A percentile compares a stretch with the other conserved stretches of the same genome.
phyloP scores from a whole-genome alignment of 805 yeast genomes.

The Candida odintsovae region DNA sequence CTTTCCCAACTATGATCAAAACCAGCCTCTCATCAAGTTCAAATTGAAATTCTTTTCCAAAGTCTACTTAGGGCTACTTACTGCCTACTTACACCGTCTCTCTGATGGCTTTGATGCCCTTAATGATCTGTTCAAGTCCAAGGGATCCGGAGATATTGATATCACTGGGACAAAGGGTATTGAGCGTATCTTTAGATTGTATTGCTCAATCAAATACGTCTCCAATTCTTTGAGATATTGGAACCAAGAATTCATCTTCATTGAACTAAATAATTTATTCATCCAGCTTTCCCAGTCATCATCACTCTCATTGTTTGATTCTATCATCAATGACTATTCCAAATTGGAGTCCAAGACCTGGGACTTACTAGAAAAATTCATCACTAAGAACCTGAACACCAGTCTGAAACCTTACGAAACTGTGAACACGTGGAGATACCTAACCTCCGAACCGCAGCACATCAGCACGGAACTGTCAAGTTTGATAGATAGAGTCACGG shows the following conservation, averaged over 20 bases:
- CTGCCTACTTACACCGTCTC: conserved; percentile 30
- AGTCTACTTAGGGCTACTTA: conserved; percentile 36
- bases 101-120: conserved; percentile 26
- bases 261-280: conserved; percentile 19
- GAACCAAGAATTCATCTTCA: conserved; percentile 23
- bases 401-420: conserved; percentile 28
- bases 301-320: conserved; percentile 24
- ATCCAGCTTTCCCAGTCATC: conserved; percentile 14
- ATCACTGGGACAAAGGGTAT: conserved; percentile 22
- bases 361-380: conserved; percentile 25
- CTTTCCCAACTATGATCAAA: conserved; percentile 23
- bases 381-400: conserved; percentile 24
- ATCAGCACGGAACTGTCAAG: conserved; percentile 24
- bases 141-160: conserved; percentile 11
- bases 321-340: conserved; percentile 24
- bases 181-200: conserved; percentile 23
- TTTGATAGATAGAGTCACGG: conserved; percentile 21
- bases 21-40: conserved; percentile 36
- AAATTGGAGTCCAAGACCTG: conserved; percentile 25
- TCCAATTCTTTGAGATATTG: conserved; percentile 17
- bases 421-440: conserved; percentile 27
- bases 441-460: conserved; percentile 2
- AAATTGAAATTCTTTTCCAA: conserved; percentile 42
- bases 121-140: conserved; percentile 13
- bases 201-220: conserved; percentile 20